Evolutionary conservation across 345 rosid genomes (phyloP).

Genomic region (Salix viminalis): DNA sequence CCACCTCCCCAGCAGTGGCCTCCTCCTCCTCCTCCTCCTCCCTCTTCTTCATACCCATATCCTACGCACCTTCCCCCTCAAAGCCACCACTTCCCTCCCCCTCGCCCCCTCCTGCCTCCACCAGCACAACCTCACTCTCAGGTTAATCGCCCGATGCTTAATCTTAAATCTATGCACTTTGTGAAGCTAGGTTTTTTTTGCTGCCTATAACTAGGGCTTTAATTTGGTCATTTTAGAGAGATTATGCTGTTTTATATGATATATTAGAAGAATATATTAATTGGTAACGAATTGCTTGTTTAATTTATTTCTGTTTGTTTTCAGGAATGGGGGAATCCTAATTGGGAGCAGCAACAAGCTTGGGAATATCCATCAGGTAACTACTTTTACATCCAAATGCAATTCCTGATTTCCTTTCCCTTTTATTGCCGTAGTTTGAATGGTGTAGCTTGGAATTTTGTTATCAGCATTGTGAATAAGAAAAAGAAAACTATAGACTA

Average conservation of each 20-base stretch:
- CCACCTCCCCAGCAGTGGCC: constrained; percentile 57
- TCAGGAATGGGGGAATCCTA: constrained; percentile 72
- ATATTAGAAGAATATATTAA: not conserved
- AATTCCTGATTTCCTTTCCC: not conserved
- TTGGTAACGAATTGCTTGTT: not conserved
- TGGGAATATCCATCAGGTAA: constrained; percentile 45
- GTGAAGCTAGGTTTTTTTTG: not conserved
- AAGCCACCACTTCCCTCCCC: constrained; percentile 40
- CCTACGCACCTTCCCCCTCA: constrained; percentile 32
- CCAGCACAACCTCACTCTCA: constrained; percentile 36
- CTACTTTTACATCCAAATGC: not conserved
- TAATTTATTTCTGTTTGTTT: not conserved
- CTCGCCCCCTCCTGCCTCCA: constrained; percentile 16
- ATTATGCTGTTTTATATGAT: not conserved
- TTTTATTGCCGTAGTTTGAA: not conserved
- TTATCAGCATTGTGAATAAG: not conserved
- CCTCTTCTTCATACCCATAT: constrained; percentile 22
- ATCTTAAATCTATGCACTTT: no score
- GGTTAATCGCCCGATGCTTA: constrained; percentile 35
- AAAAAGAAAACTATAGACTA: no score
- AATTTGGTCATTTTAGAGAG: no score
- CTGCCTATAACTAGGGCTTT: no score
- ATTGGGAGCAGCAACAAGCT: constrained; percentile 65
- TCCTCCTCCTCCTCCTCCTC: constrained; percentile 39
- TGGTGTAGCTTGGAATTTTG: not conserved